Evolutionary conservation across 2,329 filamentous ascomycete genomes (phyloP).

Genomic region (Ceratocystis huliohia): DNA sequence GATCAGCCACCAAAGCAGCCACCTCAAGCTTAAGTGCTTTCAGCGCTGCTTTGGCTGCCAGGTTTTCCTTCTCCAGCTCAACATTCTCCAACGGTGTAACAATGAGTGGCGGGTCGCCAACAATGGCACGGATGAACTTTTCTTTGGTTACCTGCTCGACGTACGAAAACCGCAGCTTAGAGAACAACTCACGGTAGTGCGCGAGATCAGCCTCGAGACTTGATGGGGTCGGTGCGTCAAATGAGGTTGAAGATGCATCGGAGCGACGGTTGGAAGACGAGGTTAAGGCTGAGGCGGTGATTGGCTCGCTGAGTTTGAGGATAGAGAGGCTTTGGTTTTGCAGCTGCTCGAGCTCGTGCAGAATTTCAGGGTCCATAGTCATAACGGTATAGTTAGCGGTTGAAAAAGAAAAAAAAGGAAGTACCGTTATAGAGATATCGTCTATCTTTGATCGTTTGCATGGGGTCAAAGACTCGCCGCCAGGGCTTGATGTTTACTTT

Average conservation of each 20-base stretch:
- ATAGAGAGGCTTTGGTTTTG: slow-evolving; percentile 54
- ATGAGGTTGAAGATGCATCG: slow-evolving; percentile 53
- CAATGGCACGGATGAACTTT: slow-evolving; percentile 87
- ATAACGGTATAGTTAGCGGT: background rate
- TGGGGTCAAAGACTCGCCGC: too few species aligned
- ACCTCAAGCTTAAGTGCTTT: slow-evolving; percentile 73
- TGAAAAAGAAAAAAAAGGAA: too few species aligned
- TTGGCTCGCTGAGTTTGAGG: slow-evolving; percentile 62
- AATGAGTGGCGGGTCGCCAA: slow-evolving; percentile 77
- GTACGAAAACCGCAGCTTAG: slow-evolving; percentile 92
- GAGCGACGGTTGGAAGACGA: slow-evolving; percentile 41
- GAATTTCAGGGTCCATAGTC: slow-evolving; percentile 31
- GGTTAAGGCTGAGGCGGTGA: slow-evolving; percentile 40
- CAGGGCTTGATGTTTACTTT: slow-evolving; percentile 31
- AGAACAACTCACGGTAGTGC: slow-evolving; percentile 91
- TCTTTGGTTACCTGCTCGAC: slow-evolving; percentile 98
- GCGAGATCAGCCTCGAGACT: slow-evolving; percentile 70
- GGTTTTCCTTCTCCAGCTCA: slow-evolving; percentile 55
- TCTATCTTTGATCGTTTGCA: too few species aligned
- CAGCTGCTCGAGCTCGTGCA: slow-evolving; percentile 40
- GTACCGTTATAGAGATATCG: too few species aligned
- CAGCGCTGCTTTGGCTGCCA: slow-evolving; percentile 59
- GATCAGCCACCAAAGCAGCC: slow-evolving; percentile 54
- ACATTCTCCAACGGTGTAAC: slow-evolving; percentile 73
- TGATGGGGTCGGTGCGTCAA: slow-evolving; percentile 57